These are phyloP conservation scores for Achaetomium macrosporum DNA, from an alignment of 2,329 filamentous ascomycete genomes.

Conservation along the genomic window DNA sequence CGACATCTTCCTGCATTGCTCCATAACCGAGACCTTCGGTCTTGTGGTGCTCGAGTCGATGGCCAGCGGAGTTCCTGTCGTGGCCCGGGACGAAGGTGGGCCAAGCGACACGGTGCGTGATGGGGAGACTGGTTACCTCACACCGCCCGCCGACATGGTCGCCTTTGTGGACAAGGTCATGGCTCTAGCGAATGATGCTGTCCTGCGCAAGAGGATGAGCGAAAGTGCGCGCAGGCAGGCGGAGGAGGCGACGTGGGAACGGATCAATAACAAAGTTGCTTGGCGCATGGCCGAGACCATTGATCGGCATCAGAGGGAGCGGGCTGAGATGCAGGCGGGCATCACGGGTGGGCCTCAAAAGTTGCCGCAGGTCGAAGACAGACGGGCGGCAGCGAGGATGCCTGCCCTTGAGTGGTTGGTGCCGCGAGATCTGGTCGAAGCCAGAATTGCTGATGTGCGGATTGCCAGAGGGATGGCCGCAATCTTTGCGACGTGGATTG, in stretches of 20 bases:
- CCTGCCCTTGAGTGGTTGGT: background rate
- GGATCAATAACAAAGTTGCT: conserved; percentile 2
- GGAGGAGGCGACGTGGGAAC: conserved; percentile 7
- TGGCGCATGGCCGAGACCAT: conserved; percentile 6
- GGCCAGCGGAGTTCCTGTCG: conserved; percentile 4
- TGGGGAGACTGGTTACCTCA: conserved; percentile 1
- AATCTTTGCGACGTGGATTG: conserved; percentile 1
- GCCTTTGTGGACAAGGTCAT: conserved; percentile 4
- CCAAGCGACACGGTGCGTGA: conserved; percentile 7
- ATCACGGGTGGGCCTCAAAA: background rate
- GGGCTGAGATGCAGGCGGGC: background rate
- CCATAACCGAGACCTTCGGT: conserved; percentile 3
- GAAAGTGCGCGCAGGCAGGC: background rate
- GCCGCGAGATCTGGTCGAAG: background rate
- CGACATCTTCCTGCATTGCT: conserved; percentile 6
- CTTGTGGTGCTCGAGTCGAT: conserved; percentile 7
- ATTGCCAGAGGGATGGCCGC: background rate
- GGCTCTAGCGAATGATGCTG: background rate
- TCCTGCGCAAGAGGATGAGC: background rate
- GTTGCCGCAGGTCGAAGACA: background rate
- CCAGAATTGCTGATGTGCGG: background rate
- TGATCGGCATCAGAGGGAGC: background rate
- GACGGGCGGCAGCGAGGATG: background rate
- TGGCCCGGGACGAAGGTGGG: conserved; percentile 5
- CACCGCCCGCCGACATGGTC: background rate